Evolutionary conservation across 164 flowering plant genomes (phyloP).

Genomic region (Annona squamosa): DNA sequence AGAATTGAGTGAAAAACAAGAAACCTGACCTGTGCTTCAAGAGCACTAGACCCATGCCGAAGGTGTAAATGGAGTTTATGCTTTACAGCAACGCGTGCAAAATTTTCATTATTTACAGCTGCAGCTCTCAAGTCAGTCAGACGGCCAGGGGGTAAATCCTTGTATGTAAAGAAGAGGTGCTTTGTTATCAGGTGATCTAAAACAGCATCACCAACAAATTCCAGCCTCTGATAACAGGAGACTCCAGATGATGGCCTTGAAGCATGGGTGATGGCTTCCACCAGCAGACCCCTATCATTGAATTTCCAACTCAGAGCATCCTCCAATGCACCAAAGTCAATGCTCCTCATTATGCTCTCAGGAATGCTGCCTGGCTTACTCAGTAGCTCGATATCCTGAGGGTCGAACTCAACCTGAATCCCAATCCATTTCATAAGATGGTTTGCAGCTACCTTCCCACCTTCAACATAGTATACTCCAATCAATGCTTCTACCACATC

Average conservation of each 20-base stretch:
- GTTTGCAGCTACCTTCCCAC: constrained; percentile 82
- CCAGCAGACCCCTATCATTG: constrained; percentile 51
- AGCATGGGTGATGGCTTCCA: constrained; percentile 98
- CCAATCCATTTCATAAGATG: constrained; percentile 97
- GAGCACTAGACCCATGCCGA: constrained; percentile 96
- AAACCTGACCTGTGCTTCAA: constrained; percentile 75
- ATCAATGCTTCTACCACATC: constrained; percentile 98
- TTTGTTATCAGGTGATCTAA: constrained; percentile 92
- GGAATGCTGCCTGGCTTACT: constrained; percentile 42
- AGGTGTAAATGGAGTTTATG: constrained; percentile 86
- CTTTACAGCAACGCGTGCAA: constrained; percentile 96
- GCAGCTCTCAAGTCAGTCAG: constrained; percentile 97
- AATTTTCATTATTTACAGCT: constrained; percentile 97
- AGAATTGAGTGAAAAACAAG: neutral
- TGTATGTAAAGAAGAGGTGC: constrained; percentile 87
- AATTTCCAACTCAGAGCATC: constrained; percentile 60
- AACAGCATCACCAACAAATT: constrained; percentile 99
- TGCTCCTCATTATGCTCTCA: constrained; percentile 65
- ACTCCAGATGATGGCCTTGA: constrained; percentile 96
- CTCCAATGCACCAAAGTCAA: constrained; percentile 72
- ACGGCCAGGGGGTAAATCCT: constrained; percentile 94
- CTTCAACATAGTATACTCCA: constrained; percentile 96
- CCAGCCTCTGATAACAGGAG: constrained; percentile 91
- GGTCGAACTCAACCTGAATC: constrained; percentile 71
- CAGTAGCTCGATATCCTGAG: constrained; percentile 35